phyloP scores from a whole-genome alignment of 257 asterid genomes.

The Leonotis leonurus region DNA sequence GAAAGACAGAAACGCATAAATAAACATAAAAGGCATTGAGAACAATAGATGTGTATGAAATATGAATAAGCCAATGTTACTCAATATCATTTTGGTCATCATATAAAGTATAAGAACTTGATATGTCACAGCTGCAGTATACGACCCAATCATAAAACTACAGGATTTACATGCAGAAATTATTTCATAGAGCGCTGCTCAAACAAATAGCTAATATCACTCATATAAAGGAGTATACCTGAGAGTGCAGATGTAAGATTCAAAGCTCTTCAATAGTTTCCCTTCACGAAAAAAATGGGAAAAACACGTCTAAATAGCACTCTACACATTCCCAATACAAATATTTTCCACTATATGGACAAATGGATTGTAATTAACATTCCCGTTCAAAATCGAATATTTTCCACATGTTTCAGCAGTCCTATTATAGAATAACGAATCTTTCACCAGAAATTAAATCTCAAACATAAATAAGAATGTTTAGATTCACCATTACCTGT shows the following conservation, averaged over 20 bases:
- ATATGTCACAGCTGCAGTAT: not conserved
- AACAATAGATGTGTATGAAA: not conserved
- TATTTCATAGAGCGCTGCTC: not conserved
- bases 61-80: not conserved
- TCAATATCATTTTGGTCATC: not conserved
- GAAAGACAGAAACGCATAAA: not conserved
- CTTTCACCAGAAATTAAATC: not conserved
- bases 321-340: not conserved
- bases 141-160: not conserved
- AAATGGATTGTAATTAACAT: constrained; percentile 9
- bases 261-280: not conserved
- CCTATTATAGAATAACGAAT: constrained; percentile 2
- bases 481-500: too few species aligned
- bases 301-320: too few species aligned
- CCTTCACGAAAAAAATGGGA: not conserved
- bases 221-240: not conserved
- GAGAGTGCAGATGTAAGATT: not conserved
- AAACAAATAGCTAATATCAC: not conserved
- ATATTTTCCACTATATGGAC: constrained; percentile 1
- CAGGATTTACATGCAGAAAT: not conserved
- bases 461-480: too few species aligned
- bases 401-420: constrained; percentile 3
- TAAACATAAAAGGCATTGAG: not conserved
- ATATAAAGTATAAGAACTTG: not conserved
- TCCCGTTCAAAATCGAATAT: not conserved